Conservation (phyloP, 768 basidiomycete genomes). For the Terana coerulea region DNA sequence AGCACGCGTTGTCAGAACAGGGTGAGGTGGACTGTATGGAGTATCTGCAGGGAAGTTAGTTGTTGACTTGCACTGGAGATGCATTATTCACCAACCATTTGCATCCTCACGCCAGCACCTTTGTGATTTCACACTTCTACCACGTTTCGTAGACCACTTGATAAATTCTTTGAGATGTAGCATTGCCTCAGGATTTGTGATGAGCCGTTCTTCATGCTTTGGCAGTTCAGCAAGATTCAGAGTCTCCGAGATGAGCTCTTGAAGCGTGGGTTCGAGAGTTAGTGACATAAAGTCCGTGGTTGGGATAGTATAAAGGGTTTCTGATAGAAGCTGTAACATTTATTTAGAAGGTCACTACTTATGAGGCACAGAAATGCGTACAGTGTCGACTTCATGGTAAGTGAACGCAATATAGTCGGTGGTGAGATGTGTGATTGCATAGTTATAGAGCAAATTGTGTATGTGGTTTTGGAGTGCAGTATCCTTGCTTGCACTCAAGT, state of each 20-base stretch:
- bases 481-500: too few species aligned
- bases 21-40: conserved; percentile 30
- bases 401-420: conserved; percentile 55
- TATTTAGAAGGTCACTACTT: not conserved
- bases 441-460: conserved; percentile 49
- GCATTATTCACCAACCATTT: conserved; percentile 17
- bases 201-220: conserved; percentile 45
- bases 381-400: conserved; percentile 43
- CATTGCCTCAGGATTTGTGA: conserved; percentile 24
- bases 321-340: conserved; percentile 36
- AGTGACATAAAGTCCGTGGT: conserved; percentile 49
- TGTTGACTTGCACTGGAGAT: too few species aligned
- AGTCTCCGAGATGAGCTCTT: not conserved
- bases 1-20: conserved; percentile 44
- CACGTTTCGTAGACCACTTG: too few species aligned
- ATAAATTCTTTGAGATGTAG: conserved; percentile 5
- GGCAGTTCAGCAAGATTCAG: conserved; percentile 27
- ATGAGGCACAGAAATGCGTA: conserved; percentile 14
- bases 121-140: conserved; percentile 31
- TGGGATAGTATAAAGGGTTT: conserved; percentile 40
- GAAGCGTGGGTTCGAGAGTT: conserved; percentile 25
- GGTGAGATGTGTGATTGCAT: conserved; percentile 49
- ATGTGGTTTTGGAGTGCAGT: conserved; percentile 44
- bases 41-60: conserved; percentile 1
- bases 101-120: conserved; percentile 34